Conservation (phyloP, 805 yeast species). For the Blastobotrys terrestris region DNA sequence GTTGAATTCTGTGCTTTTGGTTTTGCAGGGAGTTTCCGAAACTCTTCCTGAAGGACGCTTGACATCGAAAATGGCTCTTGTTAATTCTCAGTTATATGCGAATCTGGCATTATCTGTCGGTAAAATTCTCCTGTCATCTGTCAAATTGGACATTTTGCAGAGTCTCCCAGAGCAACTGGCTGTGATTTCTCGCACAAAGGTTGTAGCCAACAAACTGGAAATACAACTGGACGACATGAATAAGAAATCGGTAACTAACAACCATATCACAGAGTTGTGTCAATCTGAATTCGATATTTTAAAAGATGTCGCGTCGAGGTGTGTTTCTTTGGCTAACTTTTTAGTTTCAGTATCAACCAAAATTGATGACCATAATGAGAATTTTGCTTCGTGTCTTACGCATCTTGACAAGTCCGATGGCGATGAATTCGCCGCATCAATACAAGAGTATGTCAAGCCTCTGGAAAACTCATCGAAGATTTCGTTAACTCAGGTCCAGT, state of each 20-base stretch:
- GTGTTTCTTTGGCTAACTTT: not conserved
- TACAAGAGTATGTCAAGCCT: not conserved
- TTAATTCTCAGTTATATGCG: not conserved
- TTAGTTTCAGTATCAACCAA: conserved; percentile 1
- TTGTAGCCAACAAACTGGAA: not conserved
- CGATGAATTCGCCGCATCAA: not conserved
- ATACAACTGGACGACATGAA: not conserved
- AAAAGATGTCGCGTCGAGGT: not conserved
- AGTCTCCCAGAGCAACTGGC: not conserved
- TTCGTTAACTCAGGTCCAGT: not conserved
- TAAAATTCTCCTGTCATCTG: not conserved
- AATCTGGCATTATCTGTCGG: not conserved
- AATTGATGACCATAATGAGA: not conserved
- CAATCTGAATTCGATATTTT: not conserved
- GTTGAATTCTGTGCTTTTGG: not conserved
- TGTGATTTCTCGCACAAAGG: not conserved
- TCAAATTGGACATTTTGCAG: not conserved
- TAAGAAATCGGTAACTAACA: not conserved
- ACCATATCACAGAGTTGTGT: not conserved
- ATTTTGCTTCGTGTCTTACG: not conserved
- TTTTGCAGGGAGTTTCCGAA: not conserved
- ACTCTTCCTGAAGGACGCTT: not conserved
- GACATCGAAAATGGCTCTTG: not conserved
- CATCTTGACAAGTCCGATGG: not conserved
- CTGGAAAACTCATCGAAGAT: not conserved